Evolutionary conservation across 106 monocot species (phyloP), one percentile per base, ranked within the genome.

Genomic region (Agapanthus africanus): DNA sequence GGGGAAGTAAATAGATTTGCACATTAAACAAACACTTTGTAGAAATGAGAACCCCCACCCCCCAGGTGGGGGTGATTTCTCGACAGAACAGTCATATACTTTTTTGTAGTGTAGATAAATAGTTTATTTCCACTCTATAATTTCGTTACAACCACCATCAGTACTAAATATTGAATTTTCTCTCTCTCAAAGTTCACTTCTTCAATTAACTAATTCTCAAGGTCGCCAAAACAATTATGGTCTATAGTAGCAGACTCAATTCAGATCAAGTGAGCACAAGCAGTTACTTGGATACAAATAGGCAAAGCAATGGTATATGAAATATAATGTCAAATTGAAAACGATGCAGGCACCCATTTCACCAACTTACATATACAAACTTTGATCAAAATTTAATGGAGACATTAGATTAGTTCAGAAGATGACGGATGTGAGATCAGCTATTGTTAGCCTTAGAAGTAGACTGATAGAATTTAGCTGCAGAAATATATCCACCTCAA

Each of bases 1-100:
- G 78, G 30, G 69, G 71, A 37, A 56, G 41, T 15, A 60, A 68
- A 41, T 38, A 40, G 46, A n/a, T n/a, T n/a, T n/a, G n/a, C n/a
- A n/a, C n/a, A n/a, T n/a, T n/a, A n/a, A n/a, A n/a, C n/a, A n/a
- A n/a, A n/a, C n/a, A n/a, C n/a, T n/a, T n/a, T n/a, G n/a, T n/a
- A n/a, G n/a, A n/a, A n/a, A n/a, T n/a, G n/a, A n/a, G n/a, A n/a
- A n/a, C n/a, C n/a, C n/a, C n/a, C n/a, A n/a, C n/a, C n/a, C n/a
- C n/a, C n/a, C n/a, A n/a, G n/a, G n/a, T n/a, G n/a, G n/a, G n/a
- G n/a, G n/a, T n/a, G n/a, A n/a, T n/a, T n/a, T n/a, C n/a, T n/a
- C n/a, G n/a, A n/a, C n/a, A n/a, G n/a, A n/a, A n/a, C n/a, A n/a
- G n/a, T n/a, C n/a, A n/a, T n/a, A n/a, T n/a, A n/a, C n/a, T n/a